A percentile compares a stretch with the other conserved stretches of the same genome.
Conservation (phyloP, 2,329 filamentous ascomycete species). For the Albifimbria verrucaria region DNA sequence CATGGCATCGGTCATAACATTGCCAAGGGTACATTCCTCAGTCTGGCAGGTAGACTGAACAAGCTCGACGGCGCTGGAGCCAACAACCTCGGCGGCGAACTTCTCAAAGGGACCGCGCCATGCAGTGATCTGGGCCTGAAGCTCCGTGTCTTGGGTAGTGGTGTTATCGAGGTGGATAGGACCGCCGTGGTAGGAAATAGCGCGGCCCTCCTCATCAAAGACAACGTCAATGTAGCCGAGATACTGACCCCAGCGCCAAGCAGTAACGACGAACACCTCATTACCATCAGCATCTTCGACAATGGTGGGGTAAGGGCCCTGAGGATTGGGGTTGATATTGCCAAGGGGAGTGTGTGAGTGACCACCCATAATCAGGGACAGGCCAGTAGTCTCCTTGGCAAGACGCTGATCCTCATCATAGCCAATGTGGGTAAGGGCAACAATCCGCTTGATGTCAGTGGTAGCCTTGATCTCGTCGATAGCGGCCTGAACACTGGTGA, state of each 20-base stretch:
- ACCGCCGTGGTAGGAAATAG: conserved; percentile 60
- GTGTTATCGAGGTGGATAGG: conserved; percentile 63
- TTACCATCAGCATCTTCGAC: conserved; percentile 58
- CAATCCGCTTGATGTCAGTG: conserved; percentile 62
- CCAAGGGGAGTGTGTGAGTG: conserved; percentile 61
- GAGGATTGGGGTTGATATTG: conserved; percentile 48
- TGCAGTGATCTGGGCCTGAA: conserved; percentile 54
- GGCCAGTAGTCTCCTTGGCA: conserved; percentile 55
- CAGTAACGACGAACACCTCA: conserved; percentile 66
- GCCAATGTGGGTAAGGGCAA: conserved; percentile 65
- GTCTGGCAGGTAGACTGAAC: conserved; percentile 57
- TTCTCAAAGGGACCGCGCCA: conserved; percentile 61
- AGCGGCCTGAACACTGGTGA: conserved; percentile 56
- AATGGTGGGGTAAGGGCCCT: conserved; percentile 63
- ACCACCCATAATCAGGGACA: conserved; percentile 67
- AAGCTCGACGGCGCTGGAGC: conserved; percentile 49
- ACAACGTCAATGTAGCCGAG: conserved; percentile 65
- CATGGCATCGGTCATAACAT: conserved; percentile 58
- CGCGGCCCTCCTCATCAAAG: conserved; percentile 57
- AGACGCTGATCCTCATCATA: conserved; percentile 62
- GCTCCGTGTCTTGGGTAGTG: conserved; percentile 51
- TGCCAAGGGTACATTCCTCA: conserved; percentile 55
- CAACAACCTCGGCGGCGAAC: conserved; percentile 56
- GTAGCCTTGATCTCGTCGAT: conserved; percentile 59
- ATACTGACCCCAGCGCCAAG: conserved; percentile 67